Conservation (phyloP, 768 basidiomycete species). For the Mycena filopes region DNA sequence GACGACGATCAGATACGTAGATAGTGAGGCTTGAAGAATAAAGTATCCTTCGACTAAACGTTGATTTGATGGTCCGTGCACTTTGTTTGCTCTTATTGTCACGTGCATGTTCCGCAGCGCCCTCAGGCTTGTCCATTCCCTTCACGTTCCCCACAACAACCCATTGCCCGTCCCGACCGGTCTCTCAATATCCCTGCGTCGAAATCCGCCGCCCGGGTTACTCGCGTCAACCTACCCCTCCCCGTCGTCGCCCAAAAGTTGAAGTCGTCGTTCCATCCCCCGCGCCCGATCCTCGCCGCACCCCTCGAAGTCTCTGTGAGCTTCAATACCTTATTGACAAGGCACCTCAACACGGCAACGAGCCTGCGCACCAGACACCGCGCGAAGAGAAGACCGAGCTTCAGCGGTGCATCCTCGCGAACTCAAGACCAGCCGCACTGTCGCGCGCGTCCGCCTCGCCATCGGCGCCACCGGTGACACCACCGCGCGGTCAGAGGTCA, state of each 20-base stretch:
- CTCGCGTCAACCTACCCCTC: slow-evolving; percentile 3
- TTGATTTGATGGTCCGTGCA: too few species aligned
- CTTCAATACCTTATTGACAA: slow-evolving; percentile 54
- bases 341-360: slow-evolving; percentile 55
- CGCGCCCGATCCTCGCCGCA: slow-evolving; percentile 10
- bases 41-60: too few species aligned
- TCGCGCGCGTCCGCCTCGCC: slow-evolving; percentile 58
- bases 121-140: too few species aligned
- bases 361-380: slow-evolving; percentile 56
- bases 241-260: slow-evolving; percentile 25
- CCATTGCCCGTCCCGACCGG: neutral
- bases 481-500: slow-evolving; percentile 51
- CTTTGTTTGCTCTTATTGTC: too few species aligned
- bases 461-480: slow-evolving; percentile 45
- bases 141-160: slow-evolving; percentile 5
- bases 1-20: too few species aligned
- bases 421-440: slow-evolving; percentile 57
- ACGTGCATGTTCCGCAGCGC: too few species aligned
- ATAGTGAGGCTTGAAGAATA: too few species aligned
- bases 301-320: slow-evolving; percentile 50
- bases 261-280: slow-evolving; percentile 29
- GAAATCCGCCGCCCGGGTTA: neutral
- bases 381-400: slow-evolving; percentile 56
- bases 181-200: neutral
- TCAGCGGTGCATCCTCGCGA: slow-evolving; percentile 53